Percentiles rank a stretch among this genome's conserved stretches.
Evolutionary conservation across 1,284 basidiomycete genomes (phyloP).

Genomic region (Cystobasidium slooffiae): DNA sequence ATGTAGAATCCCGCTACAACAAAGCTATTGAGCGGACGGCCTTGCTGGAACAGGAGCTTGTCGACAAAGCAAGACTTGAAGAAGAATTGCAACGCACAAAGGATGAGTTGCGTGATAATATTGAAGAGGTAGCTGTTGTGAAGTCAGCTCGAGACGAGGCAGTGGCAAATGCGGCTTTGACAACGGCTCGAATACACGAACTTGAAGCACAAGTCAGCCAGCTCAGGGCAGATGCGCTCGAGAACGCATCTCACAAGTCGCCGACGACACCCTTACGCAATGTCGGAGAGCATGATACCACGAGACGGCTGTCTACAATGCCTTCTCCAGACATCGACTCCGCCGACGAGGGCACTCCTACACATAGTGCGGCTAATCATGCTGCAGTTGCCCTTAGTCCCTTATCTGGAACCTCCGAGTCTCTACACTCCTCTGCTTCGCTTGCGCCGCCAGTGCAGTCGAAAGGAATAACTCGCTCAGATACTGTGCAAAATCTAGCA

Average conservation of each 20-base stretch:
- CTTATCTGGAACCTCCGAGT: background rate
- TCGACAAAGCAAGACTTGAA: constrained; percentile 85
- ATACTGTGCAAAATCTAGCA: background rate
- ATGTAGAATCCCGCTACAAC: constrained; percentile 83
- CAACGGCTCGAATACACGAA: background rate
- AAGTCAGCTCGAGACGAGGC: constrained; percentile 23
- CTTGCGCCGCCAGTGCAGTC: background rate
- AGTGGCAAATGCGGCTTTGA: constrained; percentile 8
- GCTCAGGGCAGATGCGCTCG: background rate
- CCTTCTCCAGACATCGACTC: constrained; percentile 31
- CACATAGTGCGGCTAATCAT: background rate
- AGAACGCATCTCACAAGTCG: background rate
- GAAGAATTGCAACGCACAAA: constrained; percentile 89
- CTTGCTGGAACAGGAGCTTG: constrained; percentile 91
- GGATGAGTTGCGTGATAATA: constrained; percentile 78
- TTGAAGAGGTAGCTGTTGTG: constrained; percentile 29
- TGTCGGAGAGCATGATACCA: background rate
- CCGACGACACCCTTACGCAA: background rate
- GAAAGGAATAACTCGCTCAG: constrained; percentile 7
- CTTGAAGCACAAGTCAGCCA: background rate
- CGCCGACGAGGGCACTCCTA: constrained; percentile 8
- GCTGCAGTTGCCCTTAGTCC: background rate
- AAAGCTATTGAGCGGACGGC: constrained; percentile 94
- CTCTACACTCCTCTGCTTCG: background rate
- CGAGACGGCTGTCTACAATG: background rate